Evolutionary conservation across 305 asterid species (phyloP).

Genomic region (Galium porrigens): DNA sequence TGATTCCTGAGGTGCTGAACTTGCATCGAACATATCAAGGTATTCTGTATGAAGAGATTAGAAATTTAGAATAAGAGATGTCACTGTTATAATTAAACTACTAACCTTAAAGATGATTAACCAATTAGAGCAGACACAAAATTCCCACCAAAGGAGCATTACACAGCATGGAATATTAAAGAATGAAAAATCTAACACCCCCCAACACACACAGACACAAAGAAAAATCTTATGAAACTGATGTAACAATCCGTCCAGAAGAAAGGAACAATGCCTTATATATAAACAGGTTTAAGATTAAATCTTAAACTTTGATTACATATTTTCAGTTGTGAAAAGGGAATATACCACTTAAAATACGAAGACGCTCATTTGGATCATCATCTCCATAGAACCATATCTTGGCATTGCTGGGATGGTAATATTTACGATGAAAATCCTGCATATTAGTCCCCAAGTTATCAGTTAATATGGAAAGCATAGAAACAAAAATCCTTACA

Average conservation of each 20-base stretch:
- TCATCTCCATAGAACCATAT: constrained; percentile 98
- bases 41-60: constrained; percentile 39
- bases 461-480: constrained; percentile 8
- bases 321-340: constrained; percentile 9
- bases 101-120: background rate
- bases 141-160: background rate
- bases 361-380: constrained; percentile 73
- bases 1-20: constrained; percentile 78
- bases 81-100: constrained; percentile 1
- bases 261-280: background rate
- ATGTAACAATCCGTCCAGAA: background rate
- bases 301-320: background rate
- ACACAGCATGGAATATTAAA: background rate
- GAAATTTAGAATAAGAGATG: constrained; percentile 10
- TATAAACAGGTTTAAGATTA: background rate
- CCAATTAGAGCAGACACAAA: background rate
- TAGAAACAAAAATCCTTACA: background rate
- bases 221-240: background rate
- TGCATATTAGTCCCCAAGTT: constrained; percentile 22
- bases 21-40: constrained; percentile 73
- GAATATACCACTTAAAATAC: constrained; percentile 63
- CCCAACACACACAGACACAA: too few species aligned
- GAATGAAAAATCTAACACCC: background rate
- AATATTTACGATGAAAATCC: constrained; percentile 85
- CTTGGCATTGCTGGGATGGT: constrained; percentile 94